Evolutionary conservation across 352 stramenopile genomes (phyloP), one percentile per base, ranked within the genome.

Genomic region (Phytophthora foliorum): DNA sequence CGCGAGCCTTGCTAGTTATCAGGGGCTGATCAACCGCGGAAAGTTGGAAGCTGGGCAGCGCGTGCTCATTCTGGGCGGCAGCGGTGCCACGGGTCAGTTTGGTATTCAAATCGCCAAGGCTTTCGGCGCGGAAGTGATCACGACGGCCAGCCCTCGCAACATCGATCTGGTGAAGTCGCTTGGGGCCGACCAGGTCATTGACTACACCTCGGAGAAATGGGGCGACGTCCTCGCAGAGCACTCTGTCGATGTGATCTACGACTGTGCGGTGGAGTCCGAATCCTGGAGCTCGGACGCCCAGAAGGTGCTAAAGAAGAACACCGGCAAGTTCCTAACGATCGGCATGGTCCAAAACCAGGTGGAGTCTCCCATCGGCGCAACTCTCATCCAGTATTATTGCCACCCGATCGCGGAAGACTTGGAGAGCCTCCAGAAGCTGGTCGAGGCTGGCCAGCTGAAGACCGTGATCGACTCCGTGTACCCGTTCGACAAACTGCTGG

Each of bases 1-100:
- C 5, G 71, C 62, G 0, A 60, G 59, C 0, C 52, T 77, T 10
- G 84, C 74, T 0, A 80, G 65, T 38, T 77, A 80, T 32, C 81
- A 87, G 31, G 70, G 59, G 2, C 50, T 89, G 0, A 10, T 69
- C 5, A 53, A 74, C 21, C 61, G 74, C 21, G 65, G 56, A 8
- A 66, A 69, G 41, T 51, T 74, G 34, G 56, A 75, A 39, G 45
- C n/a, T 34, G 75, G 55, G 19, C 54, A 71, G 17, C 51, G 55
- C n/a, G 63, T 91, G 45, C 58, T 92, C 7, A 70, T 92, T 27
- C 73, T 89, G 53, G 80, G 81, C 19, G 82, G 84, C n/a, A 82
- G 75, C 59, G 79, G 82, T 32, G 75, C 81, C 48, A 79, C 75
- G 24, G 86, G 86, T 10, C 45, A 83, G 11, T 77, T 81, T 25